Evolutionary conservation across 768 basidiomycete species (phyloP).

Genomic region (Suillus placidus): DNA sequence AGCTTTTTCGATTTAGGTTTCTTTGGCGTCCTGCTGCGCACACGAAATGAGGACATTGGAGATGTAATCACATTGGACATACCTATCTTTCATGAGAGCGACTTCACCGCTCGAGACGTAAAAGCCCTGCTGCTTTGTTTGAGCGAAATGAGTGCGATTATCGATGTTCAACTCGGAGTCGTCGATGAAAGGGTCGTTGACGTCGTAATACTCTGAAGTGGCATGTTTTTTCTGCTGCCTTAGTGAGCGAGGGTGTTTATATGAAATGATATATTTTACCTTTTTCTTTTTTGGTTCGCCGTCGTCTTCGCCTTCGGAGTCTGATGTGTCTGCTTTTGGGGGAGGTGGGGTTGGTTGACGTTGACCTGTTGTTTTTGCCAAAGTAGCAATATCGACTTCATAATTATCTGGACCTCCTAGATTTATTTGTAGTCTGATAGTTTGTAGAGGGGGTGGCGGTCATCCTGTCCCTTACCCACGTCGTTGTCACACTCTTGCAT

Average conservation of each 20-base stretch:
- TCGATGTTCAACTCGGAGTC: constrained; percentile 92
- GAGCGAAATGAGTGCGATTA: constrained; percentile 86
- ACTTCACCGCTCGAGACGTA: constrained; percentile 91
- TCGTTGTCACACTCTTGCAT: too few species aligned
- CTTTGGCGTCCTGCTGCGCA: constrained; percentile 54
- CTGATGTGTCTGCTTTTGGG: constrained; percentile 53
- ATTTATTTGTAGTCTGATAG: constrained; percentile 67
- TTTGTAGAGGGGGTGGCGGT: constrained; percentile 56
- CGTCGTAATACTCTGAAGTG: constrained; percentile 84
- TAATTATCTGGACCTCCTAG: constrained; percentile 78
- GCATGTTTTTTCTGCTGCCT: constrained; percentile 52
- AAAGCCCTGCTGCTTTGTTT: constrained; percentile 92
- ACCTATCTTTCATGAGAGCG: constrained; percentile 80
- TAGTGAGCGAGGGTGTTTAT: constrained; percentile 2
- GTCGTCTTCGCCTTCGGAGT: constrained; percentile 55
- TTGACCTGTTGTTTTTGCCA: constrained; percentile 68
- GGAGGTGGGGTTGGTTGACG: constrained; percentile 57
- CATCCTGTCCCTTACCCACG: too few species aligned
- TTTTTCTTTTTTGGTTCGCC: constrained; percentile 43
- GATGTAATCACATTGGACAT: constrained; percentile 15
- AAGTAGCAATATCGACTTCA: constrained; percentile 63
- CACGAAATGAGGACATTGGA: constrained; percentile 18
- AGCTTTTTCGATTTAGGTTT: constrained; percentile 71
- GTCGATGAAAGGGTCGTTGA: constrained; percentile 93
- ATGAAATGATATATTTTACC: constrained; percentile 20